Conservation (phyloP, 2,329 filamentous ascomycete genomes). For the Fusarium sp. region DNA sequence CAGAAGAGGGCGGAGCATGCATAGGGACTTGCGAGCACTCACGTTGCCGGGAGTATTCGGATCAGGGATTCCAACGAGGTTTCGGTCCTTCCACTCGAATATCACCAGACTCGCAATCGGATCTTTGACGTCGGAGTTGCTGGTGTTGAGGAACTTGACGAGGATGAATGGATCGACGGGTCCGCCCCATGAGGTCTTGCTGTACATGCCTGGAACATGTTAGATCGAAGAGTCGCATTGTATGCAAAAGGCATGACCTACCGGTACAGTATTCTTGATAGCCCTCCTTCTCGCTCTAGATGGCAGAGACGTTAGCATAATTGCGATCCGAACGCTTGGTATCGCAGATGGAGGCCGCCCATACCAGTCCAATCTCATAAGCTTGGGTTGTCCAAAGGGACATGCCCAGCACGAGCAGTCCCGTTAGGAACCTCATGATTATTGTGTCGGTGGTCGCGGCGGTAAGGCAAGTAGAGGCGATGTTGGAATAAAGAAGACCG, state of each 20-base stretch:
- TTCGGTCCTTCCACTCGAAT: slow-evolving; percentile 92
- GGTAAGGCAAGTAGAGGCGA: slow-evolving; percentile 2
- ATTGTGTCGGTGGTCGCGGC: slow-evolving; percentile 18
- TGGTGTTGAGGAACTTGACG: slow-evolving; percentile 77
- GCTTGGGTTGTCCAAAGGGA: slow-evolving; percentile 66
- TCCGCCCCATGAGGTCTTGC: slow-evolving; percentile 87
- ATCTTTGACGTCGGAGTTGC: slow-evolving; percentile 70
- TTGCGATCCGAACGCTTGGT: background rate
- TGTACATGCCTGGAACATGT: slow-evolving; percentile 82
- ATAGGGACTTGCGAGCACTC: slow-evolving; percentile 44
- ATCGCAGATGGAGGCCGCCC: slow-evolving; percentile 33
- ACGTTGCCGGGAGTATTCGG: slow-evolving; percentile 66
- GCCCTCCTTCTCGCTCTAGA: slow-evolving; percentile 78
- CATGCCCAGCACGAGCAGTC: slow-evolving; percentile 64
- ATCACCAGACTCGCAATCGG: slow-evolving; percentile 86
- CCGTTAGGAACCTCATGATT: slow-evolving; percentile 67
- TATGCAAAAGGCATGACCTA: slow-evolving; percentile 46
- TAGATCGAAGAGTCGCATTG: slow-evolving; percentile 1
- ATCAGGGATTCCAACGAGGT: slow-evolving; percentile 77
- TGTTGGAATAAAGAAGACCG: slow-evolving; percentile 18
- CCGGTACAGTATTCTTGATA: slow-evolving; percentile 84
- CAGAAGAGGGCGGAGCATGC: slow-evolving; percentile 12
- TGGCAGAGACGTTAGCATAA: slow-evolving; percentile 38
- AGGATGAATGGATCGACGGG: slow-evolving; percentile 89
- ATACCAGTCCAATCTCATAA: slow-evolving; percentile 69